phyloP scores from a whole-genome alignment of 164 flowering plant genomes.

The Macadamia integrifolia region DNA sequence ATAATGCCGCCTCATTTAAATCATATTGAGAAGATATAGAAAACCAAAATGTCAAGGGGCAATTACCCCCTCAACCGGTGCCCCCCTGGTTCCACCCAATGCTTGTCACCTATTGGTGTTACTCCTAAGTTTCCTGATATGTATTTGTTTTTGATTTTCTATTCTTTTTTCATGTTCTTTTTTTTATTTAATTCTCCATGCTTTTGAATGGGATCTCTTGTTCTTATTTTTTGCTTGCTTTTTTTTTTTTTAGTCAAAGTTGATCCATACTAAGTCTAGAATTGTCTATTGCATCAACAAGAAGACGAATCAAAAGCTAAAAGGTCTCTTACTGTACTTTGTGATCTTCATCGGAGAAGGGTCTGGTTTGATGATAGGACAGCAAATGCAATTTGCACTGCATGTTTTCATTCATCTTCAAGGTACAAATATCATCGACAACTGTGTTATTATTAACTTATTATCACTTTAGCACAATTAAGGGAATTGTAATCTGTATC shows the following conservation, averaged over 20 bases:
- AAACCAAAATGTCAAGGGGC: no score
- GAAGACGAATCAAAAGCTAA: conserved; percentile 79
- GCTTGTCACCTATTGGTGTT: no score
- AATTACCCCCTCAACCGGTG: no score
- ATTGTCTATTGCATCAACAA: conserved; percentile 33
- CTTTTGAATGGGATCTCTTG: no score
- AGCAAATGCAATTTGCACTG: conserved; percentile 79
- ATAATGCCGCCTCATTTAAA: no score
- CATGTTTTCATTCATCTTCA: conserved; percentile 76
- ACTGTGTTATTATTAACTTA: neutral
- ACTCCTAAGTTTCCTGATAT: neutral
- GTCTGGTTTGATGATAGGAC: conserved; percentile 95
- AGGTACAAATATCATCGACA: conserved; percentile 29
- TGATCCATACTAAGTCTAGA: neutral
- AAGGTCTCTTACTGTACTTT: conserved; percentile 63
- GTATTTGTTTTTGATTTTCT: neutral
- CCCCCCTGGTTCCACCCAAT: no score
- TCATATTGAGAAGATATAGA: no score
- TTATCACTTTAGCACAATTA: neutral
- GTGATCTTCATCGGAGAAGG: conserved; percentile 82
- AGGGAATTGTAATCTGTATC: neutral
- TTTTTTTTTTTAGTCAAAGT: neutral
- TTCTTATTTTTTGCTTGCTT: neutral
- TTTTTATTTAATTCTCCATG: no score
- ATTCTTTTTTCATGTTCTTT: no score